These are phyloP conservation scores for Spathaspora passalidarum DNA, from an alignment of 805 yeast genomes.

Conservation along the genomic window DNA sequence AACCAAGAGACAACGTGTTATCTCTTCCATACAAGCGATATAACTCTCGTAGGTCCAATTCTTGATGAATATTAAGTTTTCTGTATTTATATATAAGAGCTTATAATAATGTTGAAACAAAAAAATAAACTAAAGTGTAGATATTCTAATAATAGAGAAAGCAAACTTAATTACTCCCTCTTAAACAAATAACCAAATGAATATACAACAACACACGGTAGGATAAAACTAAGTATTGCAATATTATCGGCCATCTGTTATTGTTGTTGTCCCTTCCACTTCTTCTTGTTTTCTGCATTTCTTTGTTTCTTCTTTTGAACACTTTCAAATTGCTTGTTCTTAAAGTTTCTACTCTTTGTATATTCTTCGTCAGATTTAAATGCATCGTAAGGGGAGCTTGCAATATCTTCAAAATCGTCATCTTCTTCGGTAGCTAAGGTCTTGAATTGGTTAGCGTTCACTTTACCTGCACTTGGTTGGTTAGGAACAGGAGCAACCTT, in stretches of 20 bases:
- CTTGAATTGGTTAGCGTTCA: conserved; percentile 13
- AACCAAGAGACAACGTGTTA: too few species aligned
- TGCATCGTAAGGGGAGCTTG: conserved; percentile 8
- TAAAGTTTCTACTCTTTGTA: conserved; percentile 6
- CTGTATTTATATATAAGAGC: neutral
- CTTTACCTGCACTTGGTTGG: conserved; percentile 9
- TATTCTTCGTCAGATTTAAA: conserved; percentile 8
- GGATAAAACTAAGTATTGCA: neutral
- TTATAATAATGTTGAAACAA: neutral
- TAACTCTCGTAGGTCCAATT: too few species aligned
- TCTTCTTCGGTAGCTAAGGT: conserved; percentile 15
- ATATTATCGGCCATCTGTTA: neutral
- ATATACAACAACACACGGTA: neutral
- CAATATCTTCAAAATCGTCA: conserved; percentile 12
- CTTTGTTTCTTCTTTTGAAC: conserved; percentile 17
- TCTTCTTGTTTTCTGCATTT: conserved; percentile 5
- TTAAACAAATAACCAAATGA: neutral
- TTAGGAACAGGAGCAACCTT: conserved; percentile 6
- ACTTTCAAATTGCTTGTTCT: conserved; percentile 16
- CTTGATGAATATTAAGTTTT: neutral
- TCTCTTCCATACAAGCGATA: too few species aligned
- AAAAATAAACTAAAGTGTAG: neutral
- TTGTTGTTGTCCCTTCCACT: neutral
- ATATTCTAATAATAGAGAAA: neutral
- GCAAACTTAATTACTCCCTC: neutral